Conservation (phyloP, 306 rosid species). For the Rosa lucieae region DNA sequence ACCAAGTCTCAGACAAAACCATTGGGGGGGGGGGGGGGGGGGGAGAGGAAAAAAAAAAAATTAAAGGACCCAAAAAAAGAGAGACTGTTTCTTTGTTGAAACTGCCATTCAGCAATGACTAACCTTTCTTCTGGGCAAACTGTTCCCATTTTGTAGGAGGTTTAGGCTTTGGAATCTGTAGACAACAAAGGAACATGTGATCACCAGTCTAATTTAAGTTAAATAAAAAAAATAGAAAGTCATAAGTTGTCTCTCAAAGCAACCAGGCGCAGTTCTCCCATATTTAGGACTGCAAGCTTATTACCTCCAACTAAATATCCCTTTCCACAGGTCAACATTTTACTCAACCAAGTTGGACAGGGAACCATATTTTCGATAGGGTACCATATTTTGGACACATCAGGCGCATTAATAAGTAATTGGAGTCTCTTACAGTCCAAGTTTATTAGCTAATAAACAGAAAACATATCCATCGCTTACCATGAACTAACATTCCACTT, state of each 20-base stretch:
- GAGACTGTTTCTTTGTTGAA: neutral
- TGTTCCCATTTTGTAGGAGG: slow-evolving; percentile 93
- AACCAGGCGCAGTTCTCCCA: neutral
- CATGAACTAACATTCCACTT: neutral
- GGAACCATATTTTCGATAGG: neutral
- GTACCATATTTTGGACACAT: neutral
- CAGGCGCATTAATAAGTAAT: neutral
- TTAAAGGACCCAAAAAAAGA: neutral
- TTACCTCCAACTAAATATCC: neutral
- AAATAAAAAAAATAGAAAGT: neutral
- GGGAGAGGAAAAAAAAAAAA: neutral
- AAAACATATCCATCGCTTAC: neutral
- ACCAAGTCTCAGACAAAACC: neutral
- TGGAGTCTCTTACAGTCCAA: neutral
- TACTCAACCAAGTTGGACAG: neutral
- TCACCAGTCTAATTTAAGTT: neutral
- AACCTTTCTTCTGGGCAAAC: slow-evolving; percentile 84
- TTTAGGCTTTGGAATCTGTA: slow-evolving; percentile 78
- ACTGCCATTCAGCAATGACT: slow-evolving; percentile 19
- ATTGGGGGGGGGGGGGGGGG: neutral
- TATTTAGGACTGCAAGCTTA: neutral
- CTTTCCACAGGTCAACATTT: neutral
- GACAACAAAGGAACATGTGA: slow-evolving; percentile 11
- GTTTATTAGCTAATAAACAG: neutral
- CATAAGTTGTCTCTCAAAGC: neutral